Conservation (phyloP, 345 rosid genomes). For the Eucalyptus coolabah region DNA sequence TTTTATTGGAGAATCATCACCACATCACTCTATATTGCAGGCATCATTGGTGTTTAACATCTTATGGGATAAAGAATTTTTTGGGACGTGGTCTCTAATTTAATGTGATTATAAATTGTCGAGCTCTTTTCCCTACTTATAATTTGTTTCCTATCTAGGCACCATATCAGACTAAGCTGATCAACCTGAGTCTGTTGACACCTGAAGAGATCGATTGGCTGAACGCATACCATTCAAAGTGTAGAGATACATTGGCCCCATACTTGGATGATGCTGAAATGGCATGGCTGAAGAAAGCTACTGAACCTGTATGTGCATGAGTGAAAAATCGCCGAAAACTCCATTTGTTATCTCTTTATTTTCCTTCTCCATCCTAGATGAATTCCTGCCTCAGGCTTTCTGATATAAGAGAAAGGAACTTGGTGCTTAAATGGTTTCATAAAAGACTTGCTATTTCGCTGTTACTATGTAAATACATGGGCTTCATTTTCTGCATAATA, state of each 20-base stretch:
- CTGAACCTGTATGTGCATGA: constrained; percentile 52
- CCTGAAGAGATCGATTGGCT: constrained; percentile 74
- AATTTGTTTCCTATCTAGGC: constrained; percentile 22
- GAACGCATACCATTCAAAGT: constrained; percentile 64
- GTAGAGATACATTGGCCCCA: constrained; percentile 63
- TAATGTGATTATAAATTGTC: not conserved
- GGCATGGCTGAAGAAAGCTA: constrained; percentile 87
- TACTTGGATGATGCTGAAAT: constrained; percentile 56
- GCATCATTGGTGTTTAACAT: not conserved
- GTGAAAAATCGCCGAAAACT: not conserved
- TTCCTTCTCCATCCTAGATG: not conserved
- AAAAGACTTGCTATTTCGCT: not conserved
- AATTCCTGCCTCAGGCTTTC: not conserved
- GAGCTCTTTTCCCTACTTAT: not conserved
- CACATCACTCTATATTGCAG: not conserved
- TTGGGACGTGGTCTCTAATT: not conserved
- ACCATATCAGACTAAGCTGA: constrained; percentile 86
- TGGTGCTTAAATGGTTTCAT: not conserved
- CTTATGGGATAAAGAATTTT: not conserved
- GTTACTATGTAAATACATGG: not conserved
- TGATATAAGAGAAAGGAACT: not conserved
- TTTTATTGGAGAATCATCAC: not conserved
- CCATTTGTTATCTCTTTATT: not conserved
- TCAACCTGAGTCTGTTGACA: constrained; percentile 34
- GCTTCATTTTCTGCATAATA: not conserved